Conservation (phyloP, 495 filamentous ascomycete species). For the Aspergillus saccharolyticus region DNA sequence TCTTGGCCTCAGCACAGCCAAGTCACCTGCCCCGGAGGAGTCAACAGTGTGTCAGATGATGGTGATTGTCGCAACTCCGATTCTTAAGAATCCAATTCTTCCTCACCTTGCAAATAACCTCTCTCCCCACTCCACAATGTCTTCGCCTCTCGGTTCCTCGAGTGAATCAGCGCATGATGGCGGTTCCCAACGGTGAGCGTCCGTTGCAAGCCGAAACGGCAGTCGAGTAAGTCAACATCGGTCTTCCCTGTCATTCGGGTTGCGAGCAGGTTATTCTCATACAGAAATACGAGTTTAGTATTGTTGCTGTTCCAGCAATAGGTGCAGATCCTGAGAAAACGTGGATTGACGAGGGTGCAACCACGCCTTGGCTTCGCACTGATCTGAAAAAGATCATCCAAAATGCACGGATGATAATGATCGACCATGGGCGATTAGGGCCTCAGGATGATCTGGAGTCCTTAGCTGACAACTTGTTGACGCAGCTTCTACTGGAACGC, state of each 20-base stretch:
- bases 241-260: conserved; percentile 1
- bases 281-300: conserved; percentile 19
- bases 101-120: not conserved
- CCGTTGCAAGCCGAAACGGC: conserved; percentile 19
- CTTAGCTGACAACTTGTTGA: conserved; percentile 47
- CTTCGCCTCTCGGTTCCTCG: not conserved
- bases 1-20: conserved; percentile 2
- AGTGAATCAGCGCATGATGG: conserved; percentile 8
- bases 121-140: not conserved
- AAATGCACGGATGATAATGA: conserved; percentile 49
- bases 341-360: conserved; percentile 25
- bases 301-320: conserved; percentile 41
- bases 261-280: not conserved
- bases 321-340: conserved; percentile 36
- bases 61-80: not conserved
- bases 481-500: conserved; percentile 39
- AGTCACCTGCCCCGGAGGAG: conserved; percentile 18
- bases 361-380: conserved; percentile 25
- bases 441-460: conserved; percentile 45
- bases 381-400: conserved; percentile 26
- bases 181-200: not conserved
- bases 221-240: conserved; percentile 34
- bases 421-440: conserved; percentile 47
- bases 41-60: conserved; percentile 20
- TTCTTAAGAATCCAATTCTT: not conserved